phyloP scores from a whole-genome alignment of 176 grass and related monocot species.

The Poa annua region DNA sequence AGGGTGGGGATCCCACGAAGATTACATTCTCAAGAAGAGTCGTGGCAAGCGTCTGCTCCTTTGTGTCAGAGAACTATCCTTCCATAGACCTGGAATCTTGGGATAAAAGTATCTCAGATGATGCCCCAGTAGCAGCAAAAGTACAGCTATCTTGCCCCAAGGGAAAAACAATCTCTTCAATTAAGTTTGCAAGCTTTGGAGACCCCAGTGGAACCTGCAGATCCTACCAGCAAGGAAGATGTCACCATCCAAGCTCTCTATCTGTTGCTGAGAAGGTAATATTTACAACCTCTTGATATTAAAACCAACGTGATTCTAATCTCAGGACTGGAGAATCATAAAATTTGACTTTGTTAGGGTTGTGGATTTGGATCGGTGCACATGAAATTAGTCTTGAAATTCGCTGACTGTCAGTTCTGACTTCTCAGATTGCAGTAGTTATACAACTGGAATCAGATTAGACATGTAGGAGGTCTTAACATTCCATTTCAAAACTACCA shows the following conservation, averaged over 20 bases:
- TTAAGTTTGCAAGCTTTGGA: conserved; percentile 85
- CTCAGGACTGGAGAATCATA: conserved; percentile 5
- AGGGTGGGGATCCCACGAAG: conserved; percentile 82
- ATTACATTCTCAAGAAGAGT: conserved; percentile 81
- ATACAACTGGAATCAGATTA: conserved; percentile 40
- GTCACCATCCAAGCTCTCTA: conserved; percentile 65
- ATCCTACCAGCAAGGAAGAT: conserved; percentile 69
- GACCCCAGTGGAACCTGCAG: conserved; percentile 79
- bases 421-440: conserved; percentile 5
- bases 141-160: conserved; percentile 66
- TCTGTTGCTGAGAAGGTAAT: conserved; percentile 82
- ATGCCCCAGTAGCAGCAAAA: conserved; percentile 35
- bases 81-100: conserved; percentile 53
- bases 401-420: conserved; percentile 37
- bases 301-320: conserved; percentile 32
- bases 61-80: conserved; percentile 71
- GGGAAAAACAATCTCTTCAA: conserved; percentile 66
- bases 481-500: conserved; percentile 29
- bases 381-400: conserved; percentile 53
- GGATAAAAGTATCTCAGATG: conserved; percentile 38
- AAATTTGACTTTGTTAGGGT: conserved; percentile 37
- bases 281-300: conserved; percentile 15
- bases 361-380: conserved; percentile 44
- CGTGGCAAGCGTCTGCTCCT: conserved; percentile 58
- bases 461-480: not conserved